Conservation (phyloP, 179 eudicot species). For the Nepenthes alata region DNA sequence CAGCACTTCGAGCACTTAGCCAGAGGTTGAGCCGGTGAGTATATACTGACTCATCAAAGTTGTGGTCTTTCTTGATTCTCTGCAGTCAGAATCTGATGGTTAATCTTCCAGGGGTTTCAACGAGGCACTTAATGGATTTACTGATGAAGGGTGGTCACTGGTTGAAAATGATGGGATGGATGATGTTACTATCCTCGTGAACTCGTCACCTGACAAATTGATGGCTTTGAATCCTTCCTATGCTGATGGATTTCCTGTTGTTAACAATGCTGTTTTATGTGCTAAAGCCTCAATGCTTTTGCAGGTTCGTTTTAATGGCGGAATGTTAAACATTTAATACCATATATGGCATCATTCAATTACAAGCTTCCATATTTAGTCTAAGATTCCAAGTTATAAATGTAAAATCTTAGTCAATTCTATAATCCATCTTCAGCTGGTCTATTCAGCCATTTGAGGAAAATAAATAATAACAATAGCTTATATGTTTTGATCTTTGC, state of each 20-base stretch:
- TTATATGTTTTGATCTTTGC: too few species aligned
- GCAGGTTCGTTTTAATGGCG: slow-evolving; percentile 33
- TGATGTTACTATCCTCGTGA: slow-evolving; percentile 82
- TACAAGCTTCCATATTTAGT: too few species aligned
- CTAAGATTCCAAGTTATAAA: too few species aligned
- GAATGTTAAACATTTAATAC: too few species aligned
- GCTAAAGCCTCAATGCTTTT: slow-evolving; percentile 95
- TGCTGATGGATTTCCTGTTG: slow-evolving; percentile 58
- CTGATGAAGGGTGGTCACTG: slow-evolving; percentile 87
- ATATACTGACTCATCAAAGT: neutral
- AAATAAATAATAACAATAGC: too few species aligned
- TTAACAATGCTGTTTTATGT: slow-evolving; percentile 61
- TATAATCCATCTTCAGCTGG: too few species aligned
- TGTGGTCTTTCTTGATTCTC: neutral
- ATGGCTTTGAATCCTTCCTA: slow-evolving; percentile 60
- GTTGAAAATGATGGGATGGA: slow-evolving; percentile 81
- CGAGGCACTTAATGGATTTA: slow-evolving; percentile 79
- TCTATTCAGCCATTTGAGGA: too few species aligned
- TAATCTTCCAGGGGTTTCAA: slow-evolving; percentile 65
- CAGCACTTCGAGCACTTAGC: slow-evolving; percentile 74
- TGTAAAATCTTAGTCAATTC: too few species aligned
- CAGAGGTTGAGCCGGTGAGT: slow-evolving; percentile 69
- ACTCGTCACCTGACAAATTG: slow-evolving; percentile 70
- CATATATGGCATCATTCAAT: too few species aligned
- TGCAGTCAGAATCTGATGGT: neutral